Percentiles rank a stretch among this genome's conserved stretches.
Conservation (phyloP, 2,329 filamentous ascomycete species). For the Cryphonectria japonica region DNA sequence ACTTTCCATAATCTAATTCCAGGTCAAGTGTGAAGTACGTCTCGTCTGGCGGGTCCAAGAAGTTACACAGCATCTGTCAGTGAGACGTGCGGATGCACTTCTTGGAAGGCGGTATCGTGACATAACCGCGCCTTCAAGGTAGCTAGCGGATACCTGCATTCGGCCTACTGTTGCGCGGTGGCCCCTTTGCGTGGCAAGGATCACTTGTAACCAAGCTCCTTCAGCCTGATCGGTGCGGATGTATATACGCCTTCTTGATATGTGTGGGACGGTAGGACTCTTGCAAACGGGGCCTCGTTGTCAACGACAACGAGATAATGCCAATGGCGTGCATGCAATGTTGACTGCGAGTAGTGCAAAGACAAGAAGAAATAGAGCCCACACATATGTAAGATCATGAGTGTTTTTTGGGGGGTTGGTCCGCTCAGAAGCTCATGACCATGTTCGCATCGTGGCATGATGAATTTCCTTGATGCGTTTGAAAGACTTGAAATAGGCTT, state of each 20-base stretch:
- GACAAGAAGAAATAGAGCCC: background rate
- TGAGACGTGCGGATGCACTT: constrained; percentile 7
- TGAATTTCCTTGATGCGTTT: background rate
- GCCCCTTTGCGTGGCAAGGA: constrained; percentile 8
- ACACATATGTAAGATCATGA: background rate
- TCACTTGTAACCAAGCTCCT: constrained; percentile 4
- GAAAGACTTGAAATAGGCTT: background rate
- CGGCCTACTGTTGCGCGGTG: background rate
- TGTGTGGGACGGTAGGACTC: constrained; percentile 12
- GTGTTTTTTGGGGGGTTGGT: too few species aligned
- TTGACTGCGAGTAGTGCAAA: background rate
- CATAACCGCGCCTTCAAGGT: constrained; percentile 13
- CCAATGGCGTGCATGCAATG: constrained; percentile 7
- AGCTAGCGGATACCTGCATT: constrained; percentile 25
- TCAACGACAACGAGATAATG: background rate
- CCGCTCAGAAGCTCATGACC: background rate
- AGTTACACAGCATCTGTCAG: constrained; percentile 24
- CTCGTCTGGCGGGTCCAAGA: constrained; percentile 1
- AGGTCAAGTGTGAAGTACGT: background rate
- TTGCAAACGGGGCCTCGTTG: constrained; percentile 1
- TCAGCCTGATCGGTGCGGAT: constrained; percentile 16
- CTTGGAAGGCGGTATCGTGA: constrained; percentile 20
- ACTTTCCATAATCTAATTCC: background rate
- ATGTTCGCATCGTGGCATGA: background rate
- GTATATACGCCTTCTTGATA: constrained; percentile 2